Evolutionary conservation across 306 rosid species (phyloP).

Genomic region (Mimosa bimucronata): DNA sequence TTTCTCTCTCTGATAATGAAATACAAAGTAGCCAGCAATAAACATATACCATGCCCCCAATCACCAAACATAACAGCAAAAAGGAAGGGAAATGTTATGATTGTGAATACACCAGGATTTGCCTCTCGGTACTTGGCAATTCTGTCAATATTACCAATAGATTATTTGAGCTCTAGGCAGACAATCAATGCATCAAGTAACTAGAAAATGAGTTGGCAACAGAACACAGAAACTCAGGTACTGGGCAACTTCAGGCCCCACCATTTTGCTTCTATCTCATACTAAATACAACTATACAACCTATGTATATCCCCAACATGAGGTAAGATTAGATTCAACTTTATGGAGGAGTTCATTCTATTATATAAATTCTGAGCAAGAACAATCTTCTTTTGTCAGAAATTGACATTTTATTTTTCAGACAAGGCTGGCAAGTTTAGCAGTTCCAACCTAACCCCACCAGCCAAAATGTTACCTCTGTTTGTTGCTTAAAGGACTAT

Average conservation of each 20-base stretch:
- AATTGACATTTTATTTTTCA: not conserved
- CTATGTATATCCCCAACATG: not conserved
- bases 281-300: not conserved
- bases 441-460: not conserved
- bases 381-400: not conserved
- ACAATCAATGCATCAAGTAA: not conserved
- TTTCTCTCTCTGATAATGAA: conserved; percentile 56
- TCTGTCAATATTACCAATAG: conserved; percentile 38
- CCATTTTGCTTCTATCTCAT: not conserved
- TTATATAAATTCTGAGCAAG: not conserved
- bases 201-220: not conserved
- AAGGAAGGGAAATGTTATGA: conserved; percentile 62
- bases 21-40: conserved; percentile 58
- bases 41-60: conserved; percentile 37
- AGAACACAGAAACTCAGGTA: not conserved
- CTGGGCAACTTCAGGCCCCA: not conserved
- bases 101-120: conserved; percentile 63
- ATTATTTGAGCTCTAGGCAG: conserved; percentile 2
- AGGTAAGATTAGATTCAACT: conserved; percentile 2
- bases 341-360: not conserved
- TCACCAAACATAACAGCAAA: conserved; percentile 42
- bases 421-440: conserved; percentile 5
- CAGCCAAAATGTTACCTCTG: not conserved
- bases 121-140: conserved; percentile 63
- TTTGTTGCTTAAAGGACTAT: not conserved